Evolutionary conservation across 495 filamentous ascomycete genomes (phyloP).

Genomic region (Aspergillus asperescens): DNA sequence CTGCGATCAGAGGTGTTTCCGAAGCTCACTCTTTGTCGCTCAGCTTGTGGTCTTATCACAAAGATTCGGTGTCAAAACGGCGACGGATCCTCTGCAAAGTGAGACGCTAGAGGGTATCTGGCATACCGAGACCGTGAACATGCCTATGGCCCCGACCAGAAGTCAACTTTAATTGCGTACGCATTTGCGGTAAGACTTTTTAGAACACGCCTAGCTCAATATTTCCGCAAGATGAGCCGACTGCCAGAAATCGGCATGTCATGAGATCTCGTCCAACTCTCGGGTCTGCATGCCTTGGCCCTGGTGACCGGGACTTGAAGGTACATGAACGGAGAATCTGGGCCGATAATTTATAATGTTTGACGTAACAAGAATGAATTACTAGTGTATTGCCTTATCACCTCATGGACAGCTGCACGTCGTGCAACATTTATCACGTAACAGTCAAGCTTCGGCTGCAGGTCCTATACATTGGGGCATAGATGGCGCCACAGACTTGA

Average conservation of each 20-base stretch:
- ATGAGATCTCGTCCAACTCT: not conserved
- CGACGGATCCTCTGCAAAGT: not conserved
- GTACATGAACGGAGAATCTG: no score
- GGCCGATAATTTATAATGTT: no score
- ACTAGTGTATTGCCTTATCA: not conserved
- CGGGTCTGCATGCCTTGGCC: no score
- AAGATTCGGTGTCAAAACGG: conserved; percentile 16
- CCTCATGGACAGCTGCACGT: not conserved
- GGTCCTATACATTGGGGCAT: not conserved
- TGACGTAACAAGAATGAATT: not conserved
- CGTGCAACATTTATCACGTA: not conserved
- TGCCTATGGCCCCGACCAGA: not conserved
- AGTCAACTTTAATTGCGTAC: not conserved
- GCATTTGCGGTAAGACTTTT: not conserved
- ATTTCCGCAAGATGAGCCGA: not conserved
- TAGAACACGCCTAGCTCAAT: not conserved
- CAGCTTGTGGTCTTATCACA: conserved; percentile 18
- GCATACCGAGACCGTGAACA: not conserved
- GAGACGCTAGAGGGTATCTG: not conserved
- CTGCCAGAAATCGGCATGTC: not conserved
- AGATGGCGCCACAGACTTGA: not conserved
- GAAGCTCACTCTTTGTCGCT: conserved; percentile 6
- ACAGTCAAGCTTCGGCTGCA: not conserved
- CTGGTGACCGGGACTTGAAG: no score
- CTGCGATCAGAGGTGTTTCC: conserved; percentile 11